Percentiles rank a stretch among this genome's conserved stretches.
phyloP scores from a whole-genome alignment of 2,329 filamentous ascomycete genomes.

The Fusarium albosuccineum region DNA sequence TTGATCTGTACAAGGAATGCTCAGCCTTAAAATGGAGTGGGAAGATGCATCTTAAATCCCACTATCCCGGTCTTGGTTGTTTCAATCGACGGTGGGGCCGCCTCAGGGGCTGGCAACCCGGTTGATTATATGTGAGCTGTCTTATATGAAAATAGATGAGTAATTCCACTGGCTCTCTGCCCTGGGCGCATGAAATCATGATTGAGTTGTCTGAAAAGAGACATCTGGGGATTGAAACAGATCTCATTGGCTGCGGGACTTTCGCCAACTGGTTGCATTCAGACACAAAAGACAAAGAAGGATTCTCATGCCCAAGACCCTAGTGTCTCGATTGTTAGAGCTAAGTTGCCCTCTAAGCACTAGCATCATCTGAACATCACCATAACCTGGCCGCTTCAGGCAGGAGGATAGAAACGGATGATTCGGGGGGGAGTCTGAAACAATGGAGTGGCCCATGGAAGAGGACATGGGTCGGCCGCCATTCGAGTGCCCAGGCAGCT shows the following conservation, averaged over 20 bases:
- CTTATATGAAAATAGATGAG: too few species aligned
- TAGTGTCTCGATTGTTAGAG: slow-evolving; percentile 7
- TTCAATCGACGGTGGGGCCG: slow-evolving; percentile 8
- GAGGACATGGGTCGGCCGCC: slow-evolving; percentile 9
- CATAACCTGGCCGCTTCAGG: neutral
- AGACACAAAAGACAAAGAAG: neutral
- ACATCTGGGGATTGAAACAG: neutral
- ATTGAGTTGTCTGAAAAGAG: neutral
- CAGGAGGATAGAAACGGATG: slow-evolving; percentile 11
- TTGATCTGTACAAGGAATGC: slow-evolving; percentile 5
- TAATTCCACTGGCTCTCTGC: neutral
- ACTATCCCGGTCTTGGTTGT: neutral
- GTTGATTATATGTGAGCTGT: neutral
- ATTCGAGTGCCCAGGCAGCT: neutral
- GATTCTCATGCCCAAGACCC: neutral
- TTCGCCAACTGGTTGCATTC: neutral
- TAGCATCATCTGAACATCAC: neutral
- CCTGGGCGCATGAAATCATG: neutral
- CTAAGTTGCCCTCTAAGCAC: slow-evolving; percentile 10
- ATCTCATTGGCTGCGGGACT: neutral
- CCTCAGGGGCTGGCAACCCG: neutral
- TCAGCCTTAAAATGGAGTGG: neutral
- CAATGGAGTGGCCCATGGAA: neutral
- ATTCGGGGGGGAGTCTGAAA: neutral
- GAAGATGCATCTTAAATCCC: slow-evolving; percentile 1